Evolutionary conservation across 75 land plant genomes (phyloP).

Genomic region (Pinus tabuliformis): DNA sequence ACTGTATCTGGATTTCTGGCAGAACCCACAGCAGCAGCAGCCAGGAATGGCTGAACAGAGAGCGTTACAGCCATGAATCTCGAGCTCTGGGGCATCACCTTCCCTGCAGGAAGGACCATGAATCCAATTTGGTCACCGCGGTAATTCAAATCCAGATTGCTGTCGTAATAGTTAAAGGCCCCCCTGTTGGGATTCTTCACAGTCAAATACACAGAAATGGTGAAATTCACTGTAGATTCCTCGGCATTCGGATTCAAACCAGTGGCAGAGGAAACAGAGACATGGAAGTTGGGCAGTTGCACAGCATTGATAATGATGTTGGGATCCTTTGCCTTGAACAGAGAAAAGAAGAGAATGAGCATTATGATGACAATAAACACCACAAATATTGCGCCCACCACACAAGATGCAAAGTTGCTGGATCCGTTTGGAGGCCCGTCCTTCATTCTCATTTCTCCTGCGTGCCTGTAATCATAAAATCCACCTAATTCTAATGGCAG

Average conservation of each 20-base stretch:
- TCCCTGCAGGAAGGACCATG: conserved; percentile 76
- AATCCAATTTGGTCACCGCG: conserved; percentile 57
- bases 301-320: conserved; percentile 22
- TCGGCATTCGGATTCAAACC: not conserved
- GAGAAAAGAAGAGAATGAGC: conserved; percentile 38
- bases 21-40: not conserved
- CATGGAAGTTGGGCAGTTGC: conserved; percentile 32
- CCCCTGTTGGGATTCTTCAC: conserved; percentile 77
- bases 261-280: not conserved
- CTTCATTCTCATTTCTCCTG: conserved; percentile 1
- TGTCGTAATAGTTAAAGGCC: conserved; percentile 71
- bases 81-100: conserved; percentile 42
- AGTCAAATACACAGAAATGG: conserved; percentile 55
- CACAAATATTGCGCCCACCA: conserved; percentile 35
- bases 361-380: conserved; percentile 26
- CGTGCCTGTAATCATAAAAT: too few relatives aligned
- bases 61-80: conserved; percentile 56
- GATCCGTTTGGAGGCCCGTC: conserved; percentile 1
- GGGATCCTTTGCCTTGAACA: conserved; percentile 31
- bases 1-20: conserved; percentile 12
- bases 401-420: conserved; percentile 34
- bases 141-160: conserved; percentile 53
- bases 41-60: conserved; percentile 21
- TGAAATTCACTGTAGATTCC: conserved; percentile 40
- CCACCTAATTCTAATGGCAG: too few relatives aligned